A percentile compares a stretch with the other conserved stretches of the same genome.
These are phyloP conservation scores for Lachnellula hyalina DNA, from an alignment of 2,329 filamentous ascomycete genomes.

Conservation along the genomic window DNA sequence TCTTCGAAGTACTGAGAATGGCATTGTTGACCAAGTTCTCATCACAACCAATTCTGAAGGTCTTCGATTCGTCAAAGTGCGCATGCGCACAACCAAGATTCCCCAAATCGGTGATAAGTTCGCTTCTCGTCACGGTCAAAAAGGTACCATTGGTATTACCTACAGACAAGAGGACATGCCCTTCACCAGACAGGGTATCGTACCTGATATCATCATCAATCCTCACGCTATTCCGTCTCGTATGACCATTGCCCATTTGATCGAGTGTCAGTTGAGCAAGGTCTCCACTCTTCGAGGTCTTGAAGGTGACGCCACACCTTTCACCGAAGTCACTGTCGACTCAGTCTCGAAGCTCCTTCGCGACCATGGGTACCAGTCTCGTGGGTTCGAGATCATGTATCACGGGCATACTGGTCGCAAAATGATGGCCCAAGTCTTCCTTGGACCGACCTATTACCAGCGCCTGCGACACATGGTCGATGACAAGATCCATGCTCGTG, in stretches of 20 bases:
- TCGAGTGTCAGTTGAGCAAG: slow-evolving; percentile 96
- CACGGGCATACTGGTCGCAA: slow-evolving; percentile 96
- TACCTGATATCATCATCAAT: slow-evolving; percentile 97
- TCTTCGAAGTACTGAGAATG: slow-evolving; percentile 89
- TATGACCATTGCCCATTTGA: slow-evolving; percentile 99
- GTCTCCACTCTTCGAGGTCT: slow-evolving; percentile 89
- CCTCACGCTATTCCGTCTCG: slow-evolving; percentile 98
- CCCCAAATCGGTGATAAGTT: slow-evolving; percentile 99
- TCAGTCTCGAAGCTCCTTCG: slow-evolving; percentile 82
- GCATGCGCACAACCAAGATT: slow-evolving; percentile 94
- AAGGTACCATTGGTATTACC: slow-evolving; percentile 98
- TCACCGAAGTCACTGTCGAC: slow-evolving; percentile 95
- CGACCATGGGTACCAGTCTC: slow-evolving; percentile 89
- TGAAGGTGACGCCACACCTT: slow-evolving; percentile 96
- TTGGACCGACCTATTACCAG: slow-evolving; percentile 98
- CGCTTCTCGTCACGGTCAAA: slow-evolving; percentile 97
- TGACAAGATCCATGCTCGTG: slow-evolving; percentile 99
- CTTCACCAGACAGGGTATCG: slow-evolving; percentile 85
- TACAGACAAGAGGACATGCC: slow-evolving; percentile 99
- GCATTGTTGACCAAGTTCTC: slow-evolving; percentile 90
- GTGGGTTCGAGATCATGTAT: slow-evolving; percentile 98
- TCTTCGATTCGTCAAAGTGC: slow-evolving; percentile 92
- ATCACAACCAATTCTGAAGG: slow-evolving; percentile 94
- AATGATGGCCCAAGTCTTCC: slow-evolving; percentile 88
- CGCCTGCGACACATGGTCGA: slow-evolving; percentile 99